Conservation (phyloP, 2,329 filamentous ascomycete species). For the Westerdykella aurantiaca region DNA sequence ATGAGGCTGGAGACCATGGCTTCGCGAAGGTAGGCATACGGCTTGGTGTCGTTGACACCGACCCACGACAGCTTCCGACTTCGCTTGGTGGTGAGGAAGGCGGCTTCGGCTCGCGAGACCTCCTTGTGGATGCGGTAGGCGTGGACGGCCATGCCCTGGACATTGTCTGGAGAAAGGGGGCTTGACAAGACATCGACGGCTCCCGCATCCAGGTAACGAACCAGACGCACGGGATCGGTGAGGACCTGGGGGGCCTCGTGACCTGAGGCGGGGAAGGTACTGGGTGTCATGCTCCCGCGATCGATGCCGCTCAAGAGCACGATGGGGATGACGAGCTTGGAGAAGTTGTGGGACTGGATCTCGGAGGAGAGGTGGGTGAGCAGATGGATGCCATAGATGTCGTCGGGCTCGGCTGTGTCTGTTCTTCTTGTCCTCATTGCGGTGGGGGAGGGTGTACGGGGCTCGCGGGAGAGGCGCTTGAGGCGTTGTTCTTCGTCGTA, state of each 20-base stretch:
- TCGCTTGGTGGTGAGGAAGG: slow-evolving; percentile 64
- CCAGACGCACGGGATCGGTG: slow-evolving; percentile 51
- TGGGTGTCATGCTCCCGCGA: slow-evolving; percentile 22
- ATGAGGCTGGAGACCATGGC: slow-evolving; percentile 90
- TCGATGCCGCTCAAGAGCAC: slow-evolving; percentile 38
- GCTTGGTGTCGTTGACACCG: slow-evolving; percentile 75
- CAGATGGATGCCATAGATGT: slow-evolving; percentile 41
- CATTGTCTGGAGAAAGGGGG: slow-evolving; percentile 67
- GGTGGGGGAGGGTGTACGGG: slow-evolving; percentile 38
- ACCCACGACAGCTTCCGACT: slow-evolving; percentile 88
- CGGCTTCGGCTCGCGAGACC: slow-evolving; percentile 65
- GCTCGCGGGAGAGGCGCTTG: slow-evolving; percentile 39
- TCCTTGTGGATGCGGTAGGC: slow-evolving; percentile 78
- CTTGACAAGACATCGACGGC: slow-evolving; percentile 80
- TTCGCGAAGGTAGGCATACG: slow-evolving; percentile 83
- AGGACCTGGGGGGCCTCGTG: slow-evolving; percentile 35
- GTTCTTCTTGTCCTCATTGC: slow-evolving; percentile 25
- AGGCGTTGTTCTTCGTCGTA: slow-evolving; percentile 40
- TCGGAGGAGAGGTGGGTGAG: slow-evolving; percentile 39
- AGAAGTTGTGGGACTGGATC: slow-evolving; percentile 37
- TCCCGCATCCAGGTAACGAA: slow-evolving; percentile 75
- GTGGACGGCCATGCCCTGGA: slow-evolving; percentile 72
- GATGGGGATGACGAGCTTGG: slow-evolving; percentile 38
- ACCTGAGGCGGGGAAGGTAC: slow-evolving; percentile 28
- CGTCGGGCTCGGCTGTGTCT: slow-evolving; percentile 35